Evolutionary conservation across 768 basidiomycete genomes (phyloP).

Genomic region (Tulasnella sp.): DNA sequence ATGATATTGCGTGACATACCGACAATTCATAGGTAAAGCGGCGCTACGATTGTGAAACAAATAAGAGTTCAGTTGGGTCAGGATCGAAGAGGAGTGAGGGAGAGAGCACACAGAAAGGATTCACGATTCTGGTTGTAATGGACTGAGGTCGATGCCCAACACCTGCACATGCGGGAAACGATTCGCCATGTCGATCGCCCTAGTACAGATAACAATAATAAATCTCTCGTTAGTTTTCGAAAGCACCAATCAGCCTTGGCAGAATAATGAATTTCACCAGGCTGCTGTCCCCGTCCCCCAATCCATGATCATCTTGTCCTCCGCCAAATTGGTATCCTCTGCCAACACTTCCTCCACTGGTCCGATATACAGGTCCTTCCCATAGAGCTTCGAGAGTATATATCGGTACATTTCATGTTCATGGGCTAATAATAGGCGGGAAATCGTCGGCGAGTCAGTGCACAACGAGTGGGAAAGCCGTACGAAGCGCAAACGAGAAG

Average conservation of each 20-base stretch:
- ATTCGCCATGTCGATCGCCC: constrained; percentile 13
- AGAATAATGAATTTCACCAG: no score
- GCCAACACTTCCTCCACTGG: neutral
- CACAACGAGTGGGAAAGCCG: no score
- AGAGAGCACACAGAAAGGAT: no score
- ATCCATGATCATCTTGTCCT: constrained; percentile 9
- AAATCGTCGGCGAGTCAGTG: no score
- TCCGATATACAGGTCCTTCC: neutral
- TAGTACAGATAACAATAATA: neutral
- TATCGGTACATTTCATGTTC: constrained; percentile 8
- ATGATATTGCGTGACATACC: neutral
- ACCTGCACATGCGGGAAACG: constrained; percentile 2
- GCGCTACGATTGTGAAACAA: neutral
- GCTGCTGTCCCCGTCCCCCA: constrained; percentile 11
- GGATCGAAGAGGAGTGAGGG: neutral
- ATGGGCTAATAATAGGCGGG: constrained; percentile 1
- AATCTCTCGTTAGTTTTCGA: neutral
- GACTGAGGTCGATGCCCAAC: constrained; percentile 12
- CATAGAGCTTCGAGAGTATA: neutral
- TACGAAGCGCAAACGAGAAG: no score
- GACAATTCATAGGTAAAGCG: neutral
- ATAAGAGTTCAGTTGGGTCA: neutral
- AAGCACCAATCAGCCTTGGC: constrained; percentile 3
- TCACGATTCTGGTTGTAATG: constrained; percentile 5
- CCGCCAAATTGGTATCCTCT: neutral